Conservation (phyloP, 148 eudicot genomes). For the Suaeda aralocaspica region DNA sequence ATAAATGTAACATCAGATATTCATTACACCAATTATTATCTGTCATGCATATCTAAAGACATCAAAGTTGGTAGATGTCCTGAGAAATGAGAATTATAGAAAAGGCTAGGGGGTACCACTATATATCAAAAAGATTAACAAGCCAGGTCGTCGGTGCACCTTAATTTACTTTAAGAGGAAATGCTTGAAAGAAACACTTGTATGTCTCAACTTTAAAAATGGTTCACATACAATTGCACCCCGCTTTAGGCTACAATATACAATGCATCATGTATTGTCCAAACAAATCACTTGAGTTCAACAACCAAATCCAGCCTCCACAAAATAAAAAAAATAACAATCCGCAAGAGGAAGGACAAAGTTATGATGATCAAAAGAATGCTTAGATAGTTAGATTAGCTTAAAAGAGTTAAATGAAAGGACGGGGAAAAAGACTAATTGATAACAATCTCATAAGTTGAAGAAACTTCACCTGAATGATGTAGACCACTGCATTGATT, state of each 20-base stretch:
- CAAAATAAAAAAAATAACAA: background rate
- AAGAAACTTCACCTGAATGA: conserved; percentile 64
- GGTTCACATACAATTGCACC: background rate
- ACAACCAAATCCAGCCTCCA: background rate
- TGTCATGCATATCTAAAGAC: background rate
- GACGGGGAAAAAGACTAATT: background rate
- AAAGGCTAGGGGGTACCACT: background rate
- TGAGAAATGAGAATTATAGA: background rate
- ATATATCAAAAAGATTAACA: background rate
- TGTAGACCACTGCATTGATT: conserved; percentile 75
- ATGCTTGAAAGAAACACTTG: background rate
- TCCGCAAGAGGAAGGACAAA: background rate
- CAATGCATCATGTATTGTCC: background rate
- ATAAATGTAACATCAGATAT: background rate
- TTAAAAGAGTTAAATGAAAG: too few species aligned
- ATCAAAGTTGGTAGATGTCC: background rate
- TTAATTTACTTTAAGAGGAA: background rate
- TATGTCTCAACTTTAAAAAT: background rate
- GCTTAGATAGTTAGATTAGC: background rate
- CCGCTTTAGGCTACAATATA: background rate
- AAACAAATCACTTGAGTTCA: conserved; percentile 6
- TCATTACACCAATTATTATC: background rate
- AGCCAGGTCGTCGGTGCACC: background rate
- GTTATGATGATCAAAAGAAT: background rate
- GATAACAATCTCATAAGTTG: background rate